Evolutionary conservation across 257 asterid genomes (phyloP).

Genomic region (Leonotis leonurus): DNA sequence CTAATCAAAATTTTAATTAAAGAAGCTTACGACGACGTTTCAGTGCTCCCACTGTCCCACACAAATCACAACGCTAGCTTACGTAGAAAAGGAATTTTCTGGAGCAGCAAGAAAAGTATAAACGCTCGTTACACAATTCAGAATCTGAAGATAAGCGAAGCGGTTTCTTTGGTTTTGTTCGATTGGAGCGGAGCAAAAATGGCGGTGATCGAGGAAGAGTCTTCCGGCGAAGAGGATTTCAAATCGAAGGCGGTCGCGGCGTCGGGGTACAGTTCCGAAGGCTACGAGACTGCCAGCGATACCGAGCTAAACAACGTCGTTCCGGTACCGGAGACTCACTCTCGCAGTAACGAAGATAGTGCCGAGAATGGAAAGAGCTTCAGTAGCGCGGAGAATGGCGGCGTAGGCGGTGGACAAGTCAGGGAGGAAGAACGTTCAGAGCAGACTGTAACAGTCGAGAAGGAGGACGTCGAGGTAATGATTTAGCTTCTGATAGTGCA

Average conservation of each 20-base stretch:
- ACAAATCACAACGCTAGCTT: background rate
- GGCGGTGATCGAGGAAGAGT: conserved; percentile 53
- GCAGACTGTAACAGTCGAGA: conserved; percentile 10
- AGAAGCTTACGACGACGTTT: conserved; percentile 3
- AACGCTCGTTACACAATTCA: conserved; percentile 3
- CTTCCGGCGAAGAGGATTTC: conserved; percentile 11
- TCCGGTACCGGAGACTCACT: conserved; percentile 20
- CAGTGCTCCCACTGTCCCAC: too few relatives aligned
- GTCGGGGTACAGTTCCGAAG: conserved; percentile 59
- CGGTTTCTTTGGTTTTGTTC: background rate
- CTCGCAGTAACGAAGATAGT: conserved; percentile 1
- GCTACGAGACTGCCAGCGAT: conserved; percentile 94
- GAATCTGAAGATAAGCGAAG: background rate
- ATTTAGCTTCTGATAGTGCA: background rate
- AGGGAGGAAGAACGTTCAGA: conserved; percentile 22
- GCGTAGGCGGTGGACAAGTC: conserved; percentile 14
- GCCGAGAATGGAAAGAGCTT: background rate
- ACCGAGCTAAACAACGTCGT: conserved; percentile 52
- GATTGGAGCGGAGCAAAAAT: conserved; percentile 26
- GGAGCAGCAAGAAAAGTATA: conserved; percentile 16
- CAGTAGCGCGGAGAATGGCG: conserved; percentile 9
- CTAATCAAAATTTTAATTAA: background rate
- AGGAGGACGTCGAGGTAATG: conserved; percentile 33
- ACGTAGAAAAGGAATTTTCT: conserved; percentile 19
- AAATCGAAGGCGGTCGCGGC: conserved; percentile 26